These are phyloP conservation scores for Monosporascus ibericus DNA, from an alignment of 2,329 filamentous ascomycete species.

Conservation along the genomic window DNA sequence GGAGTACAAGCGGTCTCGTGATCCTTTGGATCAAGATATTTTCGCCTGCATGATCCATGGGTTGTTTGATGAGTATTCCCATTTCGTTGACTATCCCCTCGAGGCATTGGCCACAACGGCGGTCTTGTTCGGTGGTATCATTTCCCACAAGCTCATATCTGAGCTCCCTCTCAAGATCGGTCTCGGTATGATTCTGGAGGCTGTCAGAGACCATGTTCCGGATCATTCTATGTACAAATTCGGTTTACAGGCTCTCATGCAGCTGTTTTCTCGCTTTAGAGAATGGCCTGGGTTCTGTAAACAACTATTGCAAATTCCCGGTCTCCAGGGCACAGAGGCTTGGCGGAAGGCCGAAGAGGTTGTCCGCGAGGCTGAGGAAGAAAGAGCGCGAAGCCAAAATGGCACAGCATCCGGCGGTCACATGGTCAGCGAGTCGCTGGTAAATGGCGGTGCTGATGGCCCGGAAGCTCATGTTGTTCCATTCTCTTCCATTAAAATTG, in stretches of 20 bases:
- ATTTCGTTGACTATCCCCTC: conserved; percentile 93
- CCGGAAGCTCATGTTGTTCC: conserved; percentile 60
- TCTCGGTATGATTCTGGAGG: conserved; percentile 96
- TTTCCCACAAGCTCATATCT: conserved; percentile 86
- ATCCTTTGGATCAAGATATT: conserved; percentile 81
- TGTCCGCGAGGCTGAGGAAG: conserved; percentile 61
- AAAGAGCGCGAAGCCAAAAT: conserved; percentile 50
- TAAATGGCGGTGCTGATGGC: conserved; percentile 68
- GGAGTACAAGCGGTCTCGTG: conserved; percentile 80
- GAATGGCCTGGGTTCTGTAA: conserved; percentile 97
- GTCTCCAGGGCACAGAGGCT: conserved; percentile 77
- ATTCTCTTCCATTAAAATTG: conserved; percentile 74
- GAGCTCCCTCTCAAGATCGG: conserved; percentile 87
- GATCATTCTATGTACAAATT: conserved; percentile 97
- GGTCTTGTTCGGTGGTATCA: conserved; percentile 93
- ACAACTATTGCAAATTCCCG: conserved; percentile 74
- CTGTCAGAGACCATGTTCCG: conserved; percentile 75
- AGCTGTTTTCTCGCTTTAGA: conserved; percentile 72
- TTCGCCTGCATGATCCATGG: conserved; percentile 99
- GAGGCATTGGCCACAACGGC: conserved; percentile 93
- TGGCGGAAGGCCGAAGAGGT: conserved; percentile 78
- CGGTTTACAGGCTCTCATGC: conserved; percentile 87
- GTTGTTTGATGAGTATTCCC: conserved; percentile 92
- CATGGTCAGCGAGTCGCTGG: conserved; percentile 43
- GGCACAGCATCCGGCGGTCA: conserved; percentile 33